phyloP scores from a whole-genome alignment of 768 basidiomycete genomes.

The Pholiota microspora region DNA sequence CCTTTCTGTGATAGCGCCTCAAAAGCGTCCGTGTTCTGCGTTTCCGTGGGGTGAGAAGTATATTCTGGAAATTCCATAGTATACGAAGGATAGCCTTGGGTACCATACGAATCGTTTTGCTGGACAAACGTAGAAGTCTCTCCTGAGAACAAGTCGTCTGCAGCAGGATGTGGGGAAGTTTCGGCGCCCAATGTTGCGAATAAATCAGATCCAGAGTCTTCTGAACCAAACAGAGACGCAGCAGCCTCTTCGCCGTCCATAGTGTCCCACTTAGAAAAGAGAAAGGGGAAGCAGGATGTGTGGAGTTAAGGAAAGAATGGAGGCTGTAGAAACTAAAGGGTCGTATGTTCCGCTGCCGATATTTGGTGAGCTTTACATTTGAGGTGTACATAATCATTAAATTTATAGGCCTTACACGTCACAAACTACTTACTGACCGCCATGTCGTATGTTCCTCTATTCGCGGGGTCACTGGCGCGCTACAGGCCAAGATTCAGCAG shows the following conservation, averaged over 20 bases:
- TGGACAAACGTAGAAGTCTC: slow-evolving; percentile 1
- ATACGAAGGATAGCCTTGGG: background rate
- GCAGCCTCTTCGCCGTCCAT: slow-evolving; percentile 77
- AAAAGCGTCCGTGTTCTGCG: background rate
- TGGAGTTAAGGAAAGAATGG: background rate
- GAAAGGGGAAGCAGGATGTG: background rate
- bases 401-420: too few species aligned
- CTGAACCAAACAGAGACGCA: slow-evolving; percentile 74
- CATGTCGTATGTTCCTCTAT: too few species aligned
- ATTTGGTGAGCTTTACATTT: slow-evolving; percentile 38
- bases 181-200: slow-evolving; percentile 57
- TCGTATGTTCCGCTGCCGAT: slow-evolving; percentile 17
- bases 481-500: too few species aligned
- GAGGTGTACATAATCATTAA: too few species aligned
- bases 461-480: too few species aligned
- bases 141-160: slow-evolving; percentile 15
- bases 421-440: too few species aligned
- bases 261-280: slow-evolving; percentile 10
- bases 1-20: background rate
- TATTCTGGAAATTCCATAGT: background rate
- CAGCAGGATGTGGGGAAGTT: slow-evolving; percentile 10
- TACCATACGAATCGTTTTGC: slow-evolving; percentile 11
- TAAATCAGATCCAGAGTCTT: slow-evolving; percentile 59
- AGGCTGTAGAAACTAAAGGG: slow-evolving; percentile 1
- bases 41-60: background rate